Evolutionary conservation across 352 stramenopile species (phyloP).

Genomic region (Pythium dissotocum): DNA sequence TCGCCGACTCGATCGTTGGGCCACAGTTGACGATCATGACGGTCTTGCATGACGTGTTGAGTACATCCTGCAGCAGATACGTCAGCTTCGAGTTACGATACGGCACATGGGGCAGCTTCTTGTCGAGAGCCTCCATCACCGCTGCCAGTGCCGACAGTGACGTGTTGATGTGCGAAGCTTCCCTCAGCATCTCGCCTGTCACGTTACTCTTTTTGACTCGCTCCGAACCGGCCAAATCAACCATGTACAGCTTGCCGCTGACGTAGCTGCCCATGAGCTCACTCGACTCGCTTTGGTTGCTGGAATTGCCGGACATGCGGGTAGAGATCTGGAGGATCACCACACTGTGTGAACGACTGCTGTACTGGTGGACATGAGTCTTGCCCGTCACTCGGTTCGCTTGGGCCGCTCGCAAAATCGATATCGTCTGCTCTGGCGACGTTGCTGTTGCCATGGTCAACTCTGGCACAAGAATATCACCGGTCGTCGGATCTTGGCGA

Average conservation of each 20-base stretch:
- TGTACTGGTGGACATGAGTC: conserved; percentile 90
- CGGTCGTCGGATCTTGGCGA: conserved; percentile 60
- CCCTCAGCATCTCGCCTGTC: conserved; percentile 76
- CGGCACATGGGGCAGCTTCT: conserved; percentile 92
- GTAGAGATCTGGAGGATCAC: conserved; percentile 91
- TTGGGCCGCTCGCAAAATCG: conserved; percentile 64
- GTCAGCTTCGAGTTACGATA: conserved; percentile 99
- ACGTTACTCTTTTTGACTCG: conserved; percentile 91
- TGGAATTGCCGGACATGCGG: conserved; percentile 23
- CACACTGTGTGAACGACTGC: conserved; percentile 92
- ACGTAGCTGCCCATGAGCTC: conserved; percentile 50
- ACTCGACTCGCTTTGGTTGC: conserved; percentile 34
- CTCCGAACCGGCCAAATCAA: conserved; percentile 92
- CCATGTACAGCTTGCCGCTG: conserved; percentile 90
- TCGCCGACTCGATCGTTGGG: conserved; percentile 77
- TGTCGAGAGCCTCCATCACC: conserved; percentile 91
- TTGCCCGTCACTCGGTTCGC: conserved; percentile 79
- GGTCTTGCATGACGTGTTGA: conserved; percentile 90
- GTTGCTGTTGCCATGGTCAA: conserved; percentile 72
- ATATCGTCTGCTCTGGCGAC: conserved; percentile 66
- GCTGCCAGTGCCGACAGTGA: conserved; percentile 92
- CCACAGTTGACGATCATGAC: conserved; percentile 94
- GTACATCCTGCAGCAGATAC: conserved; percentile 94
- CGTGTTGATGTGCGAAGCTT: conserved; percentile 87
- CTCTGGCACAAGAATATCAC: conserved; percentile 75